Base-by-base conservation (phyloP, 495 filamentous ascomycete genomes). In the Talaromyces ruber region DNA sequence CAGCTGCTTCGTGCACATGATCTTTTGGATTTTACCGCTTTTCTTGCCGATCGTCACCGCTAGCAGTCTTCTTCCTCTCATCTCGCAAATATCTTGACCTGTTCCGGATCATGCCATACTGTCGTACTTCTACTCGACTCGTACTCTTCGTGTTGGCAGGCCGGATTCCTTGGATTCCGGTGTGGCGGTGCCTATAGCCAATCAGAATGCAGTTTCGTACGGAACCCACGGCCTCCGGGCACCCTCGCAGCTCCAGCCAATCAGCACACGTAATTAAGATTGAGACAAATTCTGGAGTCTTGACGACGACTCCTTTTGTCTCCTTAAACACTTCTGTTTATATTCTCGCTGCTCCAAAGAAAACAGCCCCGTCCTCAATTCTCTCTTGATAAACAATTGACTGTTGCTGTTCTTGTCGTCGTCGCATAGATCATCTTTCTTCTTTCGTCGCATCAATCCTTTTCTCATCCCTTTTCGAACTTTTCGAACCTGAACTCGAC, bases 381-480 rank as follows among this genome's bases (percentile, higher is more conserved):
- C 18, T 21, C 0, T 6, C 9, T 47, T 6, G 2, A 5, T 47
- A 18, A n/a, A 8, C 9, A 18, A 47, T 47, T 47, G 43, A 47
- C 43, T n/a, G n/a, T 21, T 47, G 43, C 4, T 47, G 43, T 47
- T 6, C n/a, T 47, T 21, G 18, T 47, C 43, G 43, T 47, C 8
- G 43, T 47, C 18, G 1, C 8, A 47, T n/a, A 18, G 2, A 47
- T 2, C n/a, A 8, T 22, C 6, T 21, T 22, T 60, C n/a, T 21
- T 22, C 6, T 21, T 22, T 60, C 58, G 3, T 57, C 51, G 60
- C 43, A 53, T 52, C 60, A 26, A 8, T 37, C 54, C 47, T 61
- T 56, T 68, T 65, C 64, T 64, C 24, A 34, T 18, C 43, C 60
- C 43, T n/a, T n/a, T n/a, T n/a, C n/a, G n/a, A n/a, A n/a, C 21